phyloP scores from a whole-genome alignment of 2,329 filamentous ascomycete genomes.

The Ophiostoma quercus region DNA sequence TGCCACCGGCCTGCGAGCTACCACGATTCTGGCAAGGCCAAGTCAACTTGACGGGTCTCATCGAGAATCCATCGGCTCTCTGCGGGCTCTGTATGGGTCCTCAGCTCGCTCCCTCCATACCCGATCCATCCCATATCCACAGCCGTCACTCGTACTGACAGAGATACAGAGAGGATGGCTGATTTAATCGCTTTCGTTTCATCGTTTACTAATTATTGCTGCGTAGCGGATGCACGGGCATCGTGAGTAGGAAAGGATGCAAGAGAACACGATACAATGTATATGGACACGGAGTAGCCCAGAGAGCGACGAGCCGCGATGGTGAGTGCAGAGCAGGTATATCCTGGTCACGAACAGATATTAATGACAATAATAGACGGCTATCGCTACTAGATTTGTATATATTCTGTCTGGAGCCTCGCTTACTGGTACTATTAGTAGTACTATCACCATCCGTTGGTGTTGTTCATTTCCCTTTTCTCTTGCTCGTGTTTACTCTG shows the following conservation, averaged over 20 bases:
- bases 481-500: no score
- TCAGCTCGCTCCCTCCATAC: conserved; percentile 1
- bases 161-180: not conserved
- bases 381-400: not conserved
- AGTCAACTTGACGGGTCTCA: not conserved
- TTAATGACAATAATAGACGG: not conserved
- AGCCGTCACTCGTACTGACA: not conserved
- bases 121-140: not conserved
- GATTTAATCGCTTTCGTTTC: not conserved
- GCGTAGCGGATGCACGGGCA: not conserved
- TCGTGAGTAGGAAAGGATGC: not conserved
- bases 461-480: not conserved
- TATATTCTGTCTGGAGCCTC: not conserved
- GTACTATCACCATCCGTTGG: not conserved
- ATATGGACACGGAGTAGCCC: no score
- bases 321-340: not conserved
- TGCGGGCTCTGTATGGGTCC: not conserved
- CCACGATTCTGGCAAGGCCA: not conserved
- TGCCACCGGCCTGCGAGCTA: not conserved
- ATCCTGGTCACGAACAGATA: not conserved
- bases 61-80: conserved; percentile 8
- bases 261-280: no score
- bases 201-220: not conserved
- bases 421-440: conserved; percentile 1
- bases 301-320: not conserved